These are phyloP conservation scores for Colletotrichum trifolii DNA, from an alignment of 2,329 filamentous ascomycete species.

Conservation along the genomic window DNA sequence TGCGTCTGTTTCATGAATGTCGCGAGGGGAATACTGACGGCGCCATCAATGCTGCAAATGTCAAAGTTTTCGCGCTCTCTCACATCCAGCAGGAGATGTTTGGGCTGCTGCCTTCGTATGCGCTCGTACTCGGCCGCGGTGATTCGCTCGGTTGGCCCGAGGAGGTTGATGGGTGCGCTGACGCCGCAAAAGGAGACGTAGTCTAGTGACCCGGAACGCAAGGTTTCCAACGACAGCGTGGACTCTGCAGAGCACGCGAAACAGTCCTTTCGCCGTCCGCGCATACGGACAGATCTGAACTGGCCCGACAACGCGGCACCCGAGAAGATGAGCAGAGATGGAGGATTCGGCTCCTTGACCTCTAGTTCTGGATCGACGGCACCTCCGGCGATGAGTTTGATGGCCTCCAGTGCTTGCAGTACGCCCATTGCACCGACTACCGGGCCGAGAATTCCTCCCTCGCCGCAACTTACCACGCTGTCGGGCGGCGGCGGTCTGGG, in stretches of 20 bases:
- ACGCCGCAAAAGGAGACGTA: slow-evolving; percentile 89
- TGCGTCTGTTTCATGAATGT: slow-evolving; percentile 66
- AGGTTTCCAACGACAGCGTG: slow-evolving; percentile 70
- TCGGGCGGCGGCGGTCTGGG: slow-evolving; percentile 86
- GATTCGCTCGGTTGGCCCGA: slow-evolving; percentile 75
- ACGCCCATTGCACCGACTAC: slow-evolving; percentile 95
- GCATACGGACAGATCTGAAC: slow-evolving; percentile 82
- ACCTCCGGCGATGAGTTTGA: slow-evolving; percentile 77
- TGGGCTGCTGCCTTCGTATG: slow-evolving; percentile 28
- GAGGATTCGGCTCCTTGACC: slow-evolving; percentile 30
- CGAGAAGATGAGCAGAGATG: slow-evolving; percentile 60
- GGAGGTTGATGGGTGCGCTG: slow-evolving; percentile 61
- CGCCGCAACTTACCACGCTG: slow-evolving; percentile 86
- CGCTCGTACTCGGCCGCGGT: slow-evolving; percentile 69
- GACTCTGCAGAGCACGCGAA: slow-evolving; percentile 77
- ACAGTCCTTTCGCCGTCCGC: slow-evolving; percentile 75
- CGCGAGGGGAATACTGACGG: slow-evolving; percentile 73
- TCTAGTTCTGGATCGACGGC: slow-evolving; percentile 40
- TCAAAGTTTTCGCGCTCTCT: slow-evolving; percentile 87
- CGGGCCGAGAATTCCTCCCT: slow-evolving; percentile 91
- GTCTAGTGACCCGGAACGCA: slow-evolving; percentile 76
- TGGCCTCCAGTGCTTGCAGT: slow-evolving; percentile 87
- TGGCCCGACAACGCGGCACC: slow-evolving; percentile 49
- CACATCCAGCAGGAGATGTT: slow-evolving; percentile 80
- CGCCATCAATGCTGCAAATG: slow-evolving; percentile 79